Evolutionary conservation across 83 land plant genomes (phyloP), one percentile per base, ranked within the genome.

Genomic region (Isoetes engelmannii): DNA sequence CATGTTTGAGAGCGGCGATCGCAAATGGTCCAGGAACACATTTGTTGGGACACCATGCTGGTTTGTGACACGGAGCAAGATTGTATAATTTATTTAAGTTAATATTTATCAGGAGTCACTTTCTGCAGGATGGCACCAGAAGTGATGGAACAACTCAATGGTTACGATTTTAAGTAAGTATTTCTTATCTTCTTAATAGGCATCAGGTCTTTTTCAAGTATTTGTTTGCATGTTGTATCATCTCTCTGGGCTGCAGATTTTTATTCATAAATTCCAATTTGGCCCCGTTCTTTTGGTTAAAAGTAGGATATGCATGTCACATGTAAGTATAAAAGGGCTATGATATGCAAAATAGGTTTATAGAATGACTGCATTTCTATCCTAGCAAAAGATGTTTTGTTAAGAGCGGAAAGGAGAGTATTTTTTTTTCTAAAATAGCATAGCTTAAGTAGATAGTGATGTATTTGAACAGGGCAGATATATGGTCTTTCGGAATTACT

Each of bases 71-170:
- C 2, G 12, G n/a, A 51, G 0, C 54, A 51, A 15, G 15, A 15
- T 51, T 10, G 54, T 51, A 51, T 51, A 12, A 12, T 51, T 3
- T 51, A 51, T n/a, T 12, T 51, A 10, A 3, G 1, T 12, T 12
- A 12, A 51, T 51, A 51, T 51, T n/a, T 12, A 51, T 51, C 54
- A 51, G 15, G 54, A 51, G 54, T n/a, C 1, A 8, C 1, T 41
- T 44, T 64, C 47, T 44, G 9, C 67, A 64, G 67, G 67, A 64
- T 64, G 67, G 67, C 67, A 12, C 67, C 67, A 15, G 67, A 64
- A 47, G 67, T 64, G 47, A 37, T 64, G 67, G 47, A 64, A 17
- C 44, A 64, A 13, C 7, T 64, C 0, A 37, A 64, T 64, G 67
- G 47, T 44, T 64, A 64, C 47, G 67, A 64, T 64, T 64, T 64